Evolutionary conservation across 495 filamentous ascomycete species (phyloP).

Genomic region (Aspergillus indologenus): DNA sequence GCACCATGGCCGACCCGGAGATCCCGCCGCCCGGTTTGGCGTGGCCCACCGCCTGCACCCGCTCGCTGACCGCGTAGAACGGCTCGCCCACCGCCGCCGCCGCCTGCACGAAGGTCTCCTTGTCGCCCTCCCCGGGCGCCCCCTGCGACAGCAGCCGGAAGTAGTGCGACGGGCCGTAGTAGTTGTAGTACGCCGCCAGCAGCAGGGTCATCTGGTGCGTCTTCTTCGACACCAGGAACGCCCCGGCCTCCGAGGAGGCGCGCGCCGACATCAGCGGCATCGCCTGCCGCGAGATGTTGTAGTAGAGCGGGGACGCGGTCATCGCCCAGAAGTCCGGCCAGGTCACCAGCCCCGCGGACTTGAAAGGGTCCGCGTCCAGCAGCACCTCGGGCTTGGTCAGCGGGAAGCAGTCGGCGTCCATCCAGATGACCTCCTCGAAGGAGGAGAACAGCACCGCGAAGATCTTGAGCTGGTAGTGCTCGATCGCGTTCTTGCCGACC

Average conservation of each 20-base stretch:
- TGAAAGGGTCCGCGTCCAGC: conserved; percentile 50
- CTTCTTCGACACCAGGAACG: conserved; percentile 55
- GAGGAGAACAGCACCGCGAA: conserved; percentile 59
- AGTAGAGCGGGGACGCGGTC: conserved; percentile 52
- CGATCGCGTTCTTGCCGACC: conserved; percentile 37
- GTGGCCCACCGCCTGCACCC: conserved; percentile 43
- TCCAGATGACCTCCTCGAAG: conserved; percentile 59
- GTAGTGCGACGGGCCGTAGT: conserved; percentile 56
- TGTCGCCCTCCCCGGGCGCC: conserved; percentile 58
- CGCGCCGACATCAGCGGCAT: conserved; percentile 37
- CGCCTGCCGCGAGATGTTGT: conserved; percentile 48
- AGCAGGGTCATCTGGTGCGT: conserved; percentile 51
- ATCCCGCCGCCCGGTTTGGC: conserved; percentile 26
- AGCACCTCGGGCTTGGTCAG: conserved; percentile 50
- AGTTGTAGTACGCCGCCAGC: conserved; percentile 62
- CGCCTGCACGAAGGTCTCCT: conserved; percentile 60
- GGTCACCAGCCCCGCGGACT: conserved; percentile 50
- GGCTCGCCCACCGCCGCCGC: conserved; percentile 47
- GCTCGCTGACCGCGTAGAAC: conserved; percentile 50
- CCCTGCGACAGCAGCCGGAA: conserved; percentile 57
- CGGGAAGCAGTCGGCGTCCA: conserved; percentile 60
- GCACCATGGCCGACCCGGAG: conserved; percentile 41
- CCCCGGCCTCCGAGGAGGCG: conserved; percentile 54
- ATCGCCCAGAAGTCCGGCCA: conserved; percentile 64
- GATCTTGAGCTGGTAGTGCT: conserved; percentile 58